Percentiles rank a stretch among this genome's conserved stretches.
Conservation (phyloP, 73 alveolate species). For the Symbiodinium natans region DNA sequence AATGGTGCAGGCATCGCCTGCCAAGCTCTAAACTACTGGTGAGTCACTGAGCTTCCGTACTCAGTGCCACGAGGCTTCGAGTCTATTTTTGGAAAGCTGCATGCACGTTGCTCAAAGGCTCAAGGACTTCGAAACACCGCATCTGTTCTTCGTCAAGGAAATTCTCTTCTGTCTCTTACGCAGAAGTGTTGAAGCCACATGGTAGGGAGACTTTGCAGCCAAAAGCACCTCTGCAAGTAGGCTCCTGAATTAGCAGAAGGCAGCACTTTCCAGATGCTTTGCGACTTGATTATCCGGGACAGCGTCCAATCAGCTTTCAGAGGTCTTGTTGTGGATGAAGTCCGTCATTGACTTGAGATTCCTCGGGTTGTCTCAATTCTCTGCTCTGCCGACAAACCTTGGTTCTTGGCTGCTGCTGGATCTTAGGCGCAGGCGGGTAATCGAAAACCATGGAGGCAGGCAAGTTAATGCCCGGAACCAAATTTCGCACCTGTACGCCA, state of each 20-base stretch:
- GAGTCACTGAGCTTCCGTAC: slow-evolving; percentile 13
- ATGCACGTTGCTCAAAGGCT: no score
- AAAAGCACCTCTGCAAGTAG: neutral
- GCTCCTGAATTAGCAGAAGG: no score
- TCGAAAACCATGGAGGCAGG: slow-evolving; percentile 93
- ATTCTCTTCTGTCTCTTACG: neutral
- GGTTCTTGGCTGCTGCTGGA: no score
- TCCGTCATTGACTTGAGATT: slow-evolving; percentile 80
- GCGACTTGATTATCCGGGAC: no score
- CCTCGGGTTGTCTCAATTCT: neutral
- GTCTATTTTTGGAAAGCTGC: no score
- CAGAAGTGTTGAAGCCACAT: neutral
- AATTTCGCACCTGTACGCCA: slow-evolving; percentile 28
- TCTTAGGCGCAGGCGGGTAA: slow-evolving; percentile 31
- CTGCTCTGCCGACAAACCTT: neutral
- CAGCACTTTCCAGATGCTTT: no score
- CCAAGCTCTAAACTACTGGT: neutral
- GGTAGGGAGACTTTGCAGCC: neutral
- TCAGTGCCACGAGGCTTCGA: neutral
- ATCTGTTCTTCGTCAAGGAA: neutral
- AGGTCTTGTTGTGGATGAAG: slow-evolving; percentile 82
- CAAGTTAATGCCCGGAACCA: slow-evolving; percentile 85
- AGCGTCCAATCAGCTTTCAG: slow-evolving; percentile 58
- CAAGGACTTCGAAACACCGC: no score
- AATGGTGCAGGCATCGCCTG: slow-evolving; percentile 4